phyloP scores from a whole-genome alignment of 768 basidiomycete genomes.

The Pisolithus tinctorius region DNA sequence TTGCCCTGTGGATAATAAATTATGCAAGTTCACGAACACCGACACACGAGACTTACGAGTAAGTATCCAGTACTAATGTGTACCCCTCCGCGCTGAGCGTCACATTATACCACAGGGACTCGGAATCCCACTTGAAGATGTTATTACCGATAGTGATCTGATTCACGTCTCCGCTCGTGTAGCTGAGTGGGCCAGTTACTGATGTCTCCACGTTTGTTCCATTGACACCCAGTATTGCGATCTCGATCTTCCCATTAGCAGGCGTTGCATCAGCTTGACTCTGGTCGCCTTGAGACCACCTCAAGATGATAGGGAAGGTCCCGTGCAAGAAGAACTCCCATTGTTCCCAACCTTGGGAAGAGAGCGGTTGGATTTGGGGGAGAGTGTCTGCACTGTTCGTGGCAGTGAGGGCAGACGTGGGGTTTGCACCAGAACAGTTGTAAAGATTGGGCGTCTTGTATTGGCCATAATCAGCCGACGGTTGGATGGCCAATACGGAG shows the following conservation, averaged over 20 bases:
- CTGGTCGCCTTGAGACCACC: slow-evolving; percentile 10
- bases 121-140: slow-evolving; percentile 8
- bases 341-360: slow-evolving; percentile 8
- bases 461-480: slow-evolving; percentile 8
- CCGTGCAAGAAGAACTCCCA: slow-evolving; percentile 11
- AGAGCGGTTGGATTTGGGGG: slow-evolving; percentile 6
- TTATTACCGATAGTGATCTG: slow-evolving; percentile 6
- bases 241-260: slow-evolving; percentile 5
- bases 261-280: not conserved
- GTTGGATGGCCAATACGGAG: slow-evolving; percentile 4
- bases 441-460: slow-evolving; percentile 11
- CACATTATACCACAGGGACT: slow-evolving; percentile 9
- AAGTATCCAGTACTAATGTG: slow-evolving; percentile 3
- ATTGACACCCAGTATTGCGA: slow-evolving; percentile 3
- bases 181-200: not conserved
- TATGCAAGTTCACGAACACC: not conserved
- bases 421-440: slow-evolving; percentile 9
- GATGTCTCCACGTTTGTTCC: slow-evolving; percentile 3
- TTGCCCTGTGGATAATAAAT: slow-evolving; percentile 1
- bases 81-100: slow-evolving; percentile 7
- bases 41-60: slow-evolving; percentile 4
- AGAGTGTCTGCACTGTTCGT: slow-evolving; percentile 10
- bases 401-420: slow-evolving; percentile 8
- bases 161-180: slow-evolving; percentile 1
- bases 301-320: slow-evolving; percentile 6